These are phyloP conservation scores for Fusarium sp. DNA, from an alignment of 2,329 filamentous ascomycete genomes.

Conservation along the genomic window DNA sequence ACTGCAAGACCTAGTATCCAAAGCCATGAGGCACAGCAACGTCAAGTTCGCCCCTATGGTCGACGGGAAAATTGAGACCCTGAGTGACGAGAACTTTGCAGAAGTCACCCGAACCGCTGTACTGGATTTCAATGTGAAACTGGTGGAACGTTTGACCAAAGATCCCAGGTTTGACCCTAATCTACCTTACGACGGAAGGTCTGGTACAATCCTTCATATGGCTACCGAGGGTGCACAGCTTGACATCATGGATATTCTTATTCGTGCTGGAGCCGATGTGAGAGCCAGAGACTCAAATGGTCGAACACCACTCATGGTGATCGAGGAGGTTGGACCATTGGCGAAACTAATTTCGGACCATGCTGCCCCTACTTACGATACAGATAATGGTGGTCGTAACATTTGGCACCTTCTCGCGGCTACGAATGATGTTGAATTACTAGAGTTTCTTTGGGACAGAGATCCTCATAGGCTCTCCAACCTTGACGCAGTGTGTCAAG, in stretches of 20 bases:
- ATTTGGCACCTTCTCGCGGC: slow-evolving; percentile 57
- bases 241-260: slow-evolving; percentile 49
- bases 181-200: slow-evolving; percentile 25
- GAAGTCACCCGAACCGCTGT: slow-evolving; percentile 45
- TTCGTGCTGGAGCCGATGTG: slow-evolving; percentile 48
- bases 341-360: slow-evolving; percentile 46
- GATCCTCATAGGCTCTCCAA: slow-evolving; percentile 51
- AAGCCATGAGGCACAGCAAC: slow-evolving; percentile 33
- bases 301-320: slow-evolving; percentile 55
- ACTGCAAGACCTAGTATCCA: slow-evolving; percentile 27
- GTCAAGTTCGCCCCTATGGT: slow-evolving; percentile 30
- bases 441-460: slow-evolving; percentile 50
- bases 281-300: slow-evolving; percentile 46
- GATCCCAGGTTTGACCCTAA: slow-evolving; percentile 53
- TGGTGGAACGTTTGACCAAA: slow-evolving; percentile 47
- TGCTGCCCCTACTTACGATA: slow-evolving; percentile 48
- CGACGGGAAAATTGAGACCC: slow-evolving; percentile 11
- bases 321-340: slow-evolving; percentile 48
- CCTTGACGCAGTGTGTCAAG: slow-evolving; percentile 37
- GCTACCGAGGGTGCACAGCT: slow-evolving; percentile 47
- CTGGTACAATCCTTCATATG: slow-evolving; percentile 51
- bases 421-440: slow-evolving; percentile 49
- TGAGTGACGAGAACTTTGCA: slow-evolving; percentile 42
- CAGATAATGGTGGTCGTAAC: slow-evolving; percentile 51
- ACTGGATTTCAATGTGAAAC: slow-evolving; percentile 43